These are phyloP conservation scores for Kluyveromyces marxianus DNA, from an alignment of 1,139 yeast species.

Conservation along the genomic window DNA sequence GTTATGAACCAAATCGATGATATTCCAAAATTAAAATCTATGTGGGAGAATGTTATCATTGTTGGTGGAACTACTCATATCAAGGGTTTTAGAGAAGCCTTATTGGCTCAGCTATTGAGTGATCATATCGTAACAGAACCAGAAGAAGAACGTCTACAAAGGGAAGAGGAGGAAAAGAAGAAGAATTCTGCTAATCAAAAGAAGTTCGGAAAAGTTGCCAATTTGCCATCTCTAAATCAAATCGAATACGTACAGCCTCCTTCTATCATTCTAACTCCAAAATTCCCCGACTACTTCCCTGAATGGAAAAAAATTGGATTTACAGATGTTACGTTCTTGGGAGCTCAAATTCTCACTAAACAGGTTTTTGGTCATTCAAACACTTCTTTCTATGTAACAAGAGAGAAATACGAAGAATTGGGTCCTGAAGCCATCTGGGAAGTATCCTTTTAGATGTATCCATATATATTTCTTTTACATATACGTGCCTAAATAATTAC, in stretches of 20 bases:
- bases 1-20: constrained; percentile 55
- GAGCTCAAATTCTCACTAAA: constrained; percentile 82
- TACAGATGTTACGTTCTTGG: constrained; percentile 71
- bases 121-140: constrained; percentile 45
- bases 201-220: constrained; percentile 21
- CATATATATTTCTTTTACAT: background rate
- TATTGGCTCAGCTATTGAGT: constrained; percentile 51
- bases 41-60: constrained; percentile 78
- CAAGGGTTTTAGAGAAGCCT: constrained; percentile 67
- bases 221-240: constrained; percentile 17
- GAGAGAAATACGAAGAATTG: constrained; percentile 64
- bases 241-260: constrained; percentile 58
- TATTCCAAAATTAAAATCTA: constrained; percentile 65
- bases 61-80: constrained; percentile 72
- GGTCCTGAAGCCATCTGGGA: constrained; percentile 69
- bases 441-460: constrained; percentile 26
- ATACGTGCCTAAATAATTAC: background rate
- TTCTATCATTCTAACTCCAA: constrained; percentile 55
- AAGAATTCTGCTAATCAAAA: constrained; percentile 21
- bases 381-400: constrained; percentile 62
- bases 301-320: constrained; percentile 88
- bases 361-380: constrained; percentile 64
- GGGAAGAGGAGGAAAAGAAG: constrained; percentile 25
- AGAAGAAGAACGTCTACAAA: constrained; percentile 31
- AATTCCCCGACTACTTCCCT: constrained; percentile 85